Base-by-base conservation (phyloP, 352 stramenopile species). In the Phytophthora citricola region DNA sequence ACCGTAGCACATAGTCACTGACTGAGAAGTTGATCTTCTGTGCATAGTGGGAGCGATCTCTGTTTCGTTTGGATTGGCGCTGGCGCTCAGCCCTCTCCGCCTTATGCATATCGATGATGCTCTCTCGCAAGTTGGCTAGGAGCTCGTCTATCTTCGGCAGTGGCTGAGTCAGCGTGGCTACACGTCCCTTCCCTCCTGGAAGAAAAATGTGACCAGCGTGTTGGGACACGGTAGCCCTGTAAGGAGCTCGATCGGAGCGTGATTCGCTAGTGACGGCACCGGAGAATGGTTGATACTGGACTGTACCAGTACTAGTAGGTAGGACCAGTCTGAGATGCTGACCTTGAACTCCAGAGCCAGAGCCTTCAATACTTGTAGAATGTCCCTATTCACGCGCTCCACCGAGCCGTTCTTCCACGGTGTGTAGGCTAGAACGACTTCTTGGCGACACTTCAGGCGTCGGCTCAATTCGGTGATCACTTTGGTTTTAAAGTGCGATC, bases 1-100 rank as follows among this genome's bases (percentile, higher is more conserved):
- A 76, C 8, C 59, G 32, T 1, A 79, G 26, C 6, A 81, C 65
- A 48, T 70, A 76, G 22, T 76, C 71, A 15, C 67, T 63, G 1
- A 66, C 61, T 1, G 32, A 49, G 34, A 77, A 75, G 12, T 71
- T 69, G 14, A 51, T 32, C 12, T 29, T 0, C 10, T 41, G 27
- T 1, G 15, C 29, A 7, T 74, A 31, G 5, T 69, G 56, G 0
- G 14, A 27, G 31, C 67, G 58, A 0, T 1, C 48, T 17, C 45
- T 26, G 6, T 46, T 52, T 10, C 46, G 9, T 5, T 31, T 3
- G 15, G 26, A 43, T 36, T 67, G 60, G 10, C 24, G 58, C 7
- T 15, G 11, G 0, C 59, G 49, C 6, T 55, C 66, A 2, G 17
- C 32, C 4, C 45, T 27, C 0, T 64, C 43, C 3, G 51, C 20